Base-by-base conservation (phyloP, 352 stramenopile species). In the Phytophthora pistaciae region DNA sequence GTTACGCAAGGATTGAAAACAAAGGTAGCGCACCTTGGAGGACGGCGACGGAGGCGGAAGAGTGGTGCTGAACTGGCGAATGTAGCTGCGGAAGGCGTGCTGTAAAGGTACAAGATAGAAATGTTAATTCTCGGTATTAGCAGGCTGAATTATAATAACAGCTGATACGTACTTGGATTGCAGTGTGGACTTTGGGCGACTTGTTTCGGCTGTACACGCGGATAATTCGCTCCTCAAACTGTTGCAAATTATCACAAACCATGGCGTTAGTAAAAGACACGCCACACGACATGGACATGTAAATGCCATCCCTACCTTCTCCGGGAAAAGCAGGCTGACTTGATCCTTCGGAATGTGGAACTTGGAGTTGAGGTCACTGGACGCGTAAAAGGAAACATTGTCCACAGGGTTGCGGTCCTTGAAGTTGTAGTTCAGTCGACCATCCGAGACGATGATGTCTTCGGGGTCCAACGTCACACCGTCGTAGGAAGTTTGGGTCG, bases 151-250 rank as follows among this genome's bases (percentile, higher is more conserved):
- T 21, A 38, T 14, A 31, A 62, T 2, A 62, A 16, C 6, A 46
- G 6, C 7, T 18, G 9, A 18, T 50, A 38, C 46, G 10, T 83
- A 91, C 87, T 8, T 84, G 70, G 38, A 95, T 93, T 53, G 84
- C 85, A 64, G 75, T 38, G 56, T 93, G 85, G 3, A 92, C 73
- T 31, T 70, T 56, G 1, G 66, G 64, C 16, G 83, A 87, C 44
- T 75, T 68, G 49, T 82, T 91, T 56, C 87, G 80, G 57, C 87
- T 92, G 72, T 91, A 96, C 16, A 96, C 79, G 25, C 88, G 86
- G 33, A 96, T 79, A 44, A 96, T 79, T 13, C 88, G 85, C 68
- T 96, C 88, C 77, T 96, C 87, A 75, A 94, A 96, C 85, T 95
- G 60, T 27, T 27, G 27, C 5, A 14, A 18, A 25, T 27, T 16